Evolutionary conservation across 2,329 filamentous ascomycete genomes (phyloP), one percentile per base, ranked within the genome.

Genomic region (Diplodia scrobiculata): DNA sequence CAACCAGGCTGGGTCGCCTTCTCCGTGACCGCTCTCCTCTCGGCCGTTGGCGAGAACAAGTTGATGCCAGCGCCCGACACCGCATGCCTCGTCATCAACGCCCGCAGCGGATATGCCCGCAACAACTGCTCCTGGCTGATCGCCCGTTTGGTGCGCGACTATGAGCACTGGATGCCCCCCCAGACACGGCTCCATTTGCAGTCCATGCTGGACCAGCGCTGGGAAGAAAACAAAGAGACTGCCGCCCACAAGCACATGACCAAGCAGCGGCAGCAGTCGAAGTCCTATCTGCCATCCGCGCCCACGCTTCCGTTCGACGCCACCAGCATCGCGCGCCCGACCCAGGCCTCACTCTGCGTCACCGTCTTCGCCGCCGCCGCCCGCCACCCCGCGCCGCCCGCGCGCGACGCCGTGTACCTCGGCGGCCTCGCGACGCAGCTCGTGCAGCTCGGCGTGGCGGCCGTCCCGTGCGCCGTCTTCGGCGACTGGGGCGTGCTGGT

Each of bases 71-170:
- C 70, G 29, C 68, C 79, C 65, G 76, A 81, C 69, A 72, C 63
- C 55, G 13, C 68, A 0, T 71, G 70, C 64, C 69, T 70, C 5
- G 74, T 81, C 25, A 76, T 81, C 63, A 80, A 80, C 67, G 70
- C 69, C 14, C 68, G 71, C 21, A 78, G 70, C n/a, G 77, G 79
- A 0, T 78, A 79, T 67, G 70, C 70, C 6, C 73, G 78, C 1
- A 71, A 75, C 5, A 82, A 82, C 65, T 71, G 71, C 11, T 76
- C 71, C 32, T 83, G 80, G 80, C 70, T 82, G 3, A 69, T 83
- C 7, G 80, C 79, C 0, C 73, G 81, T 0, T 72, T 83, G 0
- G 67, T 82, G 13, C 72, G 80, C 29, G 80, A 82, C 68, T 78
- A 75, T 48, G 76, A 80, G 17, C 66, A 62, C 48, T 79, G 75